phyloP scores from a whole-genome alignment of 2,329 filamentous ascomycete genomes.

The Aspergillus alliaceus region DNA sequence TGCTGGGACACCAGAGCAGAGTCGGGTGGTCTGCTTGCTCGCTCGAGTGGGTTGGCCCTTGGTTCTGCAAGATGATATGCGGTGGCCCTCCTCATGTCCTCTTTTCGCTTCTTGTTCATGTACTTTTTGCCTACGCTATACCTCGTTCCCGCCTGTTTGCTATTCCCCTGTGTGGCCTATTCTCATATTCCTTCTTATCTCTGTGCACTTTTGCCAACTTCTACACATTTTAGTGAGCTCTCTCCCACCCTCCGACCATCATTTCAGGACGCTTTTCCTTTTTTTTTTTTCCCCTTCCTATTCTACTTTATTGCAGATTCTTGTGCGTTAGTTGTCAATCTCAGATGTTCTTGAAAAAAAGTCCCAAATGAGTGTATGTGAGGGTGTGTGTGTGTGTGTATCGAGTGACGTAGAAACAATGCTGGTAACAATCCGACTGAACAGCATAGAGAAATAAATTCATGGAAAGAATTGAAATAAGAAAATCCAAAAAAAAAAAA shows the following conservation, averaged over 20 bases:
- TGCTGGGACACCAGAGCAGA: constrained; percentile 21
- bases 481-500: neutral
- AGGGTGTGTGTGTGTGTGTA: neutral
- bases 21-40: constrained; percentile 13
- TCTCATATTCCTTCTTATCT: constrained; percentile 20
- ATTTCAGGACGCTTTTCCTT: constrained; percentile 22
- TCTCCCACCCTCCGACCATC: constrained; percentile 24
- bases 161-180: constrained; percentile 24
- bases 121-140: constrained; percentile 41
- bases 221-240: constrained; percentile 27
- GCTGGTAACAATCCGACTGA: neutral
- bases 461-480: neutral
- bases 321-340: constrained; percentile 23
- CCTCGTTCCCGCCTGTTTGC: constrained; percentile 29
- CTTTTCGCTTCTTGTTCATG: constrained; percentile 39
- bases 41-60: constrained; percentile 20
- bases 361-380: neutral
- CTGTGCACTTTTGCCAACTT: constrained; percentile 20
- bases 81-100: constrained; percentile 28
- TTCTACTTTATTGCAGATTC: constrained; percentile 12
- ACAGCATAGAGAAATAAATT: neutral
- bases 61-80: constrained; percentile 25
- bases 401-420: neutral
- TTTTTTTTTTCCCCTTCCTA: constrained; percentile 7
- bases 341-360: constrained; percentile 20